Percentiles rank a stretch among this genome's conserved stretches.
These are phyloP conservation scores for Megacollybia marginata DNA, from an alignment of 768 basidiomycete genomes.

Conservation along the genomic window DNA sequence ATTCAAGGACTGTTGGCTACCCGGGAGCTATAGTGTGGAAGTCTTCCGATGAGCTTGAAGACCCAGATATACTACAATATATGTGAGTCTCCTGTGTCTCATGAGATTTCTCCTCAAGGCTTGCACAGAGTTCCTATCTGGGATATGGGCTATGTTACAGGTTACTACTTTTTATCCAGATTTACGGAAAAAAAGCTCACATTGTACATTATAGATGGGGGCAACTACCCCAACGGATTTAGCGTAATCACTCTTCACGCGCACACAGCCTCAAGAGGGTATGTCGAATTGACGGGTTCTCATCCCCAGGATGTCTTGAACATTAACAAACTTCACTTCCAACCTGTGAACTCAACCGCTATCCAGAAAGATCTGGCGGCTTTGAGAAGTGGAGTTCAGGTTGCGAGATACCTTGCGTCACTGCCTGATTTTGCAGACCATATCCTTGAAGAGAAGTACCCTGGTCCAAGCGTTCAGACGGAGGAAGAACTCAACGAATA, in stretches of 20 bases:
- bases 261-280: constrained; percentile 22
- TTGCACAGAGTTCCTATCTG: too few relatives aligned
- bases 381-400: constrained; percentile 17
- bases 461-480: constrained; percentile 10
- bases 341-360: constrained; percentile 15
- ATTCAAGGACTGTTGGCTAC: constrained; percentile 18
- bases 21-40: constrained; percentile 13
- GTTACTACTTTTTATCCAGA: constrained; percentile 11
- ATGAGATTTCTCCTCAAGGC: constrained; percentile 4
- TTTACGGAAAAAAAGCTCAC: constrained; percentile 17
- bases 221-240: not conserved
- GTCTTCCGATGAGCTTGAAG: constrained; percentile 15
- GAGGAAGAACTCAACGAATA: too few relatives aligned
- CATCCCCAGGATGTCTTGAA: too few relatives aligned
- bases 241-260: constrained; percentile 5
- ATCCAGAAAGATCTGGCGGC: constrained; percentile 17
- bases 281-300: constrained; percentile 21
- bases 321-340: constrained; percentile 23
- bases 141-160: too few relatives aligned
- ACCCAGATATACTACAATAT: constrained; percentile 18
- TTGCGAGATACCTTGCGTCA: constrained; percentile 11
- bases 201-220: too few relatives aligned
- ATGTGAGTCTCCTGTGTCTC: constrained; percentile 8
- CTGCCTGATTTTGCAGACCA: constrained; percentile 6
- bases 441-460: constrained; percentile 13